Conservation (phyloP, 768 basidiomycete species). For the Amanita rubescens region DNA sequence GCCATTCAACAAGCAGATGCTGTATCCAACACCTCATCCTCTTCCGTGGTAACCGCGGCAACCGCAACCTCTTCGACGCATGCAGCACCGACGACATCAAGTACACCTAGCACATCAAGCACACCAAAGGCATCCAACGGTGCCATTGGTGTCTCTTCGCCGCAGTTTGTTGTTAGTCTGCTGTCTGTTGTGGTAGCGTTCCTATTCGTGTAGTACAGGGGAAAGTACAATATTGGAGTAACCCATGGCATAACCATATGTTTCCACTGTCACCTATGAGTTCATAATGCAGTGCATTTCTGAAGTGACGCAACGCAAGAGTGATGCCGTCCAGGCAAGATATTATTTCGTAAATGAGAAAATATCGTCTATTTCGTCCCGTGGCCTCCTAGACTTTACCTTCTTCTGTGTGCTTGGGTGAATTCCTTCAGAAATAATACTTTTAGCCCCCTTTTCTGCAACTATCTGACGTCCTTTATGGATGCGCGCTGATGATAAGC, state of each 20-base stretch:
- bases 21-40: constrained; percentile 14
- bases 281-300: neutral
- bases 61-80: constrained; percentile 22
- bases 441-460: neutral
- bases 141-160: constrained; percentile 40
- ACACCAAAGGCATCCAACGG: constrained; percentile 26
- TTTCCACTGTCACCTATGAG: neutral
- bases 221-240: neutral
- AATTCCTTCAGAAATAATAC: neutral
- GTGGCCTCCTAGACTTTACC: constrained; percentile 32
- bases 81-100: constrained; percentile 17
- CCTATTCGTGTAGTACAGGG: constrained; percentile 14
- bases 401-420: constrained; percentile 15
- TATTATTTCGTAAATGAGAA: neutral
- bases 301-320: neutral
- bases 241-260: neutral
- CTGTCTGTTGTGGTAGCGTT: constrained; percentile 39
- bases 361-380: constrained; percentile 65
- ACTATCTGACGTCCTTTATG: neutral
- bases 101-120: neutral
- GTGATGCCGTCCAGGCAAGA: no score
- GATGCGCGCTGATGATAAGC: neutral
- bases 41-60: constrained; percentile 18
- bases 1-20: constrained; percentile 33
- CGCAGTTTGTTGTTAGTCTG: constrained; percentile 41